phyloP scores from a whole-genome alignment of 1,284 basidiomycete genomes.

The Malassezia caprae region DNA sequence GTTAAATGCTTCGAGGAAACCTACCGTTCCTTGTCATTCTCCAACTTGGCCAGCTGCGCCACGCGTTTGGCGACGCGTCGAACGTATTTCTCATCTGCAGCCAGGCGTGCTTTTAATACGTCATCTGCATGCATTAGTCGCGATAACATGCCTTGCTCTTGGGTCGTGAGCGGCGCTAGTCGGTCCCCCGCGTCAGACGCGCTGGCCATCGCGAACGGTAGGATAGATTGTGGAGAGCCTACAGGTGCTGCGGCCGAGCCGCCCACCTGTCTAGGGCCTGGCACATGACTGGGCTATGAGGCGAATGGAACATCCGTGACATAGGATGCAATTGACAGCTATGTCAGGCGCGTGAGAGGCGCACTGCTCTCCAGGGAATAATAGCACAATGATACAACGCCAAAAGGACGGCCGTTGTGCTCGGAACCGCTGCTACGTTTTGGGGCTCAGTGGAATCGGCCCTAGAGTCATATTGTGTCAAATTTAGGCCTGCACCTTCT shows the following conservation, averaged over 20 bases:
- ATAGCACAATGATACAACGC: conserved; percentile 14
- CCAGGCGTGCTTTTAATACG: conserved; percentile 8
- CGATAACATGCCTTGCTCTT: conserved; percentile 10
- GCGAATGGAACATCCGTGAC: not conserved
- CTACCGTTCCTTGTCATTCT: conserved; percentile 3
- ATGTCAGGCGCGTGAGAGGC: conserved; percentile 9
- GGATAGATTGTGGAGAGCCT: not conserved
- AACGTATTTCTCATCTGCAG: conserved; percentile 14
- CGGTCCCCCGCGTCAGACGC: not conserved
- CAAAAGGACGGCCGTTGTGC: conserved; percentile 1
- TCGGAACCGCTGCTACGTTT: conserved; percentile 15
- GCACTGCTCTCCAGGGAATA: conserved; percentile 18
- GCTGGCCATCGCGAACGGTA: not conserved
- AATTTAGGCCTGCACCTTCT: conserved; percentile 40
- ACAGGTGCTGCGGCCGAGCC: not conserved
- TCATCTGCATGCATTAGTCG: conserved; percentile 4
- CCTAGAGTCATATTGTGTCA: not conserved
- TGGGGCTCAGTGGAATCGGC: not conserved
- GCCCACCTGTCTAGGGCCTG: not conserved
- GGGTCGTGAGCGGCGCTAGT: not conserved
- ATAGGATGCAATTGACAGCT: conserved; percentile 13
- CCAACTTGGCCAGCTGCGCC: not conserved
- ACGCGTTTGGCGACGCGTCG: conserved; percentile 16
- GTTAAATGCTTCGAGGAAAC: not conserved
- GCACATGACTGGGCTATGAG: not conserved